phyloP scores from a whole-genome alignment of 2,329 filamentous ascomycete species.

The Aspergillus ochraceoroseus region DNA sequence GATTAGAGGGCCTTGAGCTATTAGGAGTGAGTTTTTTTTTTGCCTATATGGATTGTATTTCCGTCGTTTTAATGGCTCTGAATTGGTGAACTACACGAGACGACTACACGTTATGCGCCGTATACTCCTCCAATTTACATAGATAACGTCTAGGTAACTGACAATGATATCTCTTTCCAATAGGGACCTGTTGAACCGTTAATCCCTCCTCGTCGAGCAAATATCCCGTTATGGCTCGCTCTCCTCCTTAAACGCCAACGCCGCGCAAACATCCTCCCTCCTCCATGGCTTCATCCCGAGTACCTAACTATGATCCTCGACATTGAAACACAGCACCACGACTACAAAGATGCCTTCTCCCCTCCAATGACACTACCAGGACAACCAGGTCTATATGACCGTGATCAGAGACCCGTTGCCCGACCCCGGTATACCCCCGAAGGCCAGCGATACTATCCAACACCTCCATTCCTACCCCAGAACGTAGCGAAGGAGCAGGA shows the following conservation, averaged over 20 bases:
- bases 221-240: conserved; percentile 88
- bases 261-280: conserved; percentile 86
- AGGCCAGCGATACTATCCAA: conserved; percentile 41
- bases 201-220: conserved; percentile 71
- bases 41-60: no score
- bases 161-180: neutral
- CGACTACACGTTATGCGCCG: no score
- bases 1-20: conserved; percentile 77
- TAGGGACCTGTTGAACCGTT: conserved; percentile 74
- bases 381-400: conserved; percentile 29
- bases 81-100: no score
- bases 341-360: conserved; percentile 66
- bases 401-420: conserved; percentile 22
- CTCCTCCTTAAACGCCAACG: conserved; percentile 90
- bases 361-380: conserved; percentile 66
- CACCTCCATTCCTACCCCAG: conserved; percentile 72
- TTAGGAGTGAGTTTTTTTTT: conserved; percentile 63
- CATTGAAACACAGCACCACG: conserved; percentile 64
- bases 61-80: no score
- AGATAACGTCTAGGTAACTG: neutral
- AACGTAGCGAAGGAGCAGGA: conserved; percentile 64
- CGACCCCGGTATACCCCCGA: conserved; percentile 36
- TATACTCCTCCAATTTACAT: neutral
- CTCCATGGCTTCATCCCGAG: conserved; percentile 76
- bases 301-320: conserved; percentile 73